These are phyloP conservation scores for Poa pratensis DNA, from an alignment of 176 grass and related monocot species.

Conservation along the genomic window DNA sequence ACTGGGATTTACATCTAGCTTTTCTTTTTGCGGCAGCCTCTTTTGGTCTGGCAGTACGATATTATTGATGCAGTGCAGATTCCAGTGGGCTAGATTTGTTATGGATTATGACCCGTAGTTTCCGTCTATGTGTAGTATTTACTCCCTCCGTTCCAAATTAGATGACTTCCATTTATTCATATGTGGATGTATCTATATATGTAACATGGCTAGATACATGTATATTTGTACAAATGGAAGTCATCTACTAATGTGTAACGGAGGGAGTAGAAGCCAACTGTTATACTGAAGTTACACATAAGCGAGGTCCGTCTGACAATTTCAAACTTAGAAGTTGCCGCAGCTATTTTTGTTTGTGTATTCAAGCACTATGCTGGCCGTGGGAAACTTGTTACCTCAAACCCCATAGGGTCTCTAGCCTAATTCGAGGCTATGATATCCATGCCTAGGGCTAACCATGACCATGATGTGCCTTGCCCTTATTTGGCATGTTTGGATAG, in stretches of 20 bases:
- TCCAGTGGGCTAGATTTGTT: slow-evolving; percentile 37
- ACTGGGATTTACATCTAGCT: slow-evolving; percentile 49
- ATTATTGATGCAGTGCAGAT: slow-evolving; percentile 46
- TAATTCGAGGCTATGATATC: background rate
- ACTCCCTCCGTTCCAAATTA: too few relatives aligned
- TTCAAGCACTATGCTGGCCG: background rate
- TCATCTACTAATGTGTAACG: too few relatives aligned
- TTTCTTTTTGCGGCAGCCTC: slow-evolving; percentile 36
- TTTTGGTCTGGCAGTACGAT: slow-evolving; percentile 46
- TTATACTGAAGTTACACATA: slow-evolving; percentile 14
- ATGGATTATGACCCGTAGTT: slow-evolving; percentile 33
- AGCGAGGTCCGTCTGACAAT: background rate
- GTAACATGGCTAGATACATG: too few relatives aligned
- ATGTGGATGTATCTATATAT: background rate
- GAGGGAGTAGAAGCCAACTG: background rate
- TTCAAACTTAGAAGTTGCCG: background rate
- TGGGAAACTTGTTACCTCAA: background rate
- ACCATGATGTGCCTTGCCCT: too few relatives aligned
- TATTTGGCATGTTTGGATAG: too few relatives aligned
- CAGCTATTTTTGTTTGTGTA: background rate
- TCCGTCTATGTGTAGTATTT: background rate
- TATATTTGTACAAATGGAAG: too few relatives aligned
- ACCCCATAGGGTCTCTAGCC: background rate
- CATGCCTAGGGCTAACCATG: background rate
- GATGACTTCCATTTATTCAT: too few relatives aligned